These are phyloP conservation scores for Syzygium aromaticum DNA, from an alignment of 345 rosid species.

Conservation along the genomic window DNA sequence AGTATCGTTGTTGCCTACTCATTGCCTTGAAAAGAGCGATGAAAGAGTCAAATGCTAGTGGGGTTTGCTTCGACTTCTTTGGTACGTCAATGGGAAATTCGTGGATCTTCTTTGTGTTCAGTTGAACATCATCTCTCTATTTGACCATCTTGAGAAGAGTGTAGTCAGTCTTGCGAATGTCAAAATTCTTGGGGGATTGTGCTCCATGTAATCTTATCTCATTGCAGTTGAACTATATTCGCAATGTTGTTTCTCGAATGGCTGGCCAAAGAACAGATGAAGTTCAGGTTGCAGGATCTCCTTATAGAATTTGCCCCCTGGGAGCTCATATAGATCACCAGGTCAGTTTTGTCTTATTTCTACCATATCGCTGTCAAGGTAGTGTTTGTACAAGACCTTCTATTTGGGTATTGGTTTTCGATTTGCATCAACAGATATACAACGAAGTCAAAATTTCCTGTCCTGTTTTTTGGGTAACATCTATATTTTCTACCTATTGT, in stretches of 20 bases:
- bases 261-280: constrained; percentile 40
- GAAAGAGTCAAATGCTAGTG: neutral
- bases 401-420: neutral
- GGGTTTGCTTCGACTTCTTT: neutral
- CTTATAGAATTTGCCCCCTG: constrained; percentile 88
- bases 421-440: neutral
- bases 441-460: neutral
- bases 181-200: neutral
- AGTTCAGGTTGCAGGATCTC: constrained; percentile 69
- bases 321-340: constrained; percentile 98
- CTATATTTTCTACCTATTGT: neutral
- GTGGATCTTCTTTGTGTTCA: neutral
- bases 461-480: neutral
- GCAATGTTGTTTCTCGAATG: constrained; percentile 42
- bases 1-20: neutral
- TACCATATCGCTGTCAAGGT: neutral
- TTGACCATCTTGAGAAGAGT: neutral
- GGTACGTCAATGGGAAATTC: neutral
- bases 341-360: constrained; percentile 22
- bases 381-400: neutral
- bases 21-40: neutral
- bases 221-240: constrained; percentile 39
- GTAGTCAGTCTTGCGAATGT: neutral
- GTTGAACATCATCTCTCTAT: neutral
- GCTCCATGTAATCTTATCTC: neutral